Evolutionary conservation across 2,329 filamentous ascomycete species (phyloP).

Genomic region (Bretziella fagacearum): DNA sequence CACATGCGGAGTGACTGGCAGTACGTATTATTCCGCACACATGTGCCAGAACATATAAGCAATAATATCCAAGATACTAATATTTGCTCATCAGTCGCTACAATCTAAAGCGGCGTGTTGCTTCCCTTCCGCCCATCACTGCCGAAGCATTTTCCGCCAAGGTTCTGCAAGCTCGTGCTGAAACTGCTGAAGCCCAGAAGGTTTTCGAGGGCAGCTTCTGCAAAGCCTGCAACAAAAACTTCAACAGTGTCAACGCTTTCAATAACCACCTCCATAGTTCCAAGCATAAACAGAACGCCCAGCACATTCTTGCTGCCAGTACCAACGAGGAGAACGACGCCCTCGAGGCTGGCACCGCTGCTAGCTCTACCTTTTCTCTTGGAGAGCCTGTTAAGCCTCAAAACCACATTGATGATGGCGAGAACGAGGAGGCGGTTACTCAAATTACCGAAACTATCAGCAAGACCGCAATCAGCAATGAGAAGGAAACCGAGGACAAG

Average conservation of each 20-base stretch:
- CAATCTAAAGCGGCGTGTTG: slow-evolving; percentile 88
- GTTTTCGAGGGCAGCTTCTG: slow-evolving; percentile 78
- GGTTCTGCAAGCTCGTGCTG: slow-evolving; percentile 77
- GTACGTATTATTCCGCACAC: slow-evolving; percentile 35
- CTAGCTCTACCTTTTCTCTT: slow-evolving; percentile 82
- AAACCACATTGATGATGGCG: slow-evolving; percentile 34
- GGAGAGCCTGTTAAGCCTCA: slow-evolving; percentile 51
- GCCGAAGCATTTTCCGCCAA: slow-evolving; percentile 93
- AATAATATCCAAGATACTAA: slow-evolving; percentile 6
- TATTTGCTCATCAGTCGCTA: slow-evolving; percentile 46
- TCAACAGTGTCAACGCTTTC: slow-evolving; percentile 92
- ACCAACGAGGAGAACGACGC: slow-evolving; percentile 31
- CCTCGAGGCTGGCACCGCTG: slow-evolving; percentile 63
- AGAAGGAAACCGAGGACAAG: slow-evolving; percentile 29
- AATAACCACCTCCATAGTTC: slow-evolving; percentile 81
- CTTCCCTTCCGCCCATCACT: slow-evolving; percentile 74
- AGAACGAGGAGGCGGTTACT: slow-evolving; percentile 58
- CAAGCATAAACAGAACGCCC: slow-evolving; percentile 50
- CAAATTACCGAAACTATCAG: slow-evolving; percentile 64
- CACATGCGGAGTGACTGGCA: slow-evolving; percentile 99
- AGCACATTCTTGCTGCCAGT: slow-evolving; percentile 19
- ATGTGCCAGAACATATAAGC: slow-evolving; percentile 1
- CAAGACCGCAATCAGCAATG: slow-evolving; percentile 47
- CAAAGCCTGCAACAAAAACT: slow-evolving; percentile 71
- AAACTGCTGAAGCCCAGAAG: slow-evolving; percentile 67